Evolutionary conservation across 2,329 filamentous ascomycete species (phyloP), one percentile per base, ranked within the genome.

Genomic region (Ophiostoma ulmi): DNA sequence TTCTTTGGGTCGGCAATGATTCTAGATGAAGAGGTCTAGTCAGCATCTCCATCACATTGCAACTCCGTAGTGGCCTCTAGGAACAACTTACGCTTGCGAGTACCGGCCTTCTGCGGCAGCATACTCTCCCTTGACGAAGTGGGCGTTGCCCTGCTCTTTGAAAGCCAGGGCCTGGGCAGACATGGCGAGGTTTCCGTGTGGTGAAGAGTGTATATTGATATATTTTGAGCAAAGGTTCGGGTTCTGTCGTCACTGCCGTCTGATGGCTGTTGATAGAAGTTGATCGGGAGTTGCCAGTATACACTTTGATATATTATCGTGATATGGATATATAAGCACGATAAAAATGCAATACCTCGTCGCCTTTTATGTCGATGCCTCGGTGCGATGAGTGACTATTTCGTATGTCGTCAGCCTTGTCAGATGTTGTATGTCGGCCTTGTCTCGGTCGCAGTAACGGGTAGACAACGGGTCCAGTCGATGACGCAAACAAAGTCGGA

Each of bases 1-100:
- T 97, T 95, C 70, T 83, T 85, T 4, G 91, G 86, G 79, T 97
- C 92, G 77, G 89, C 88, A 75, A 91, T 88, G 75, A 97, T 93
- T 58, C 90, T 92, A 75, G 10, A 8, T 92, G 75, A 11, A 3
- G 7, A 39, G 1, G 36, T 22, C 39, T 35, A 26, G 44, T 39
- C 41, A 39, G n/a, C 41, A 41, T 67, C 38, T 38, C 38, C 44
- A 8, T 2, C 1, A 58, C 10, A 3, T 13, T 26, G 41, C 26
- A 11, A 65, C 36, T 41, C 31, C 17, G 17, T n/a, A 6, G 11
- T 17, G 14, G 14, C 35, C 35, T 6, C 7, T 17, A 31, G 39
- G 66, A 58, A n/a, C 0, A 1, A 80, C 86, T 78, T 79, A 89
- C 82, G 91, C 91, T 79, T 91, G 87, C 5, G 90, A 90, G 79